These are phyloP conservation scores for Xylariaceae sp. DNA, from an alignment of 2,329 filamentous ascomycete genomes.

Conservation along the genomic window DNA sequence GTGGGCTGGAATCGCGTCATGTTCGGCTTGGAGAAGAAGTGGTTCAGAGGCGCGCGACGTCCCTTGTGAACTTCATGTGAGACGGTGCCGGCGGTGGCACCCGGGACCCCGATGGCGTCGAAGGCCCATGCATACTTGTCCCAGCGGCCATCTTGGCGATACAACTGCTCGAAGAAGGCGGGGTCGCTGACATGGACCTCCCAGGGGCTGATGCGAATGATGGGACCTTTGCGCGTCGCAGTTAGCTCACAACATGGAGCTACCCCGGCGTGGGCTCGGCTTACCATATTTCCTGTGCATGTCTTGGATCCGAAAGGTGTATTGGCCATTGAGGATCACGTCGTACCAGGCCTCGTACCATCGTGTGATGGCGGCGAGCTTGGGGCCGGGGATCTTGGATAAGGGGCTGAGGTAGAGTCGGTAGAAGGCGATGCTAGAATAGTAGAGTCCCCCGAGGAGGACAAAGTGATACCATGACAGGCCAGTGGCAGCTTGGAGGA, in stretches of 20 bases:
- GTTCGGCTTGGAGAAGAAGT: conserved; percentile 4
- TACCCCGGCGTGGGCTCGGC: neutral
- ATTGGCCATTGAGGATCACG: neutral
- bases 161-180: conserved; percentile 2
- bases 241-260: neutral
- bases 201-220: conserved; percentile 2
- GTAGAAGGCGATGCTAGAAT: neutral
- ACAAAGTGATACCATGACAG: too few relatives aligned
- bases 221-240: neutral
- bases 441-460: too few relatives aligned
- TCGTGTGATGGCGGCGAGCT: neutral
- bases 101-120: neutral
- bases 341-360: neutral
- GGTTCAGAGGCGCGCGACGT: conserved; percentile 1
- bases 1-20: neutral
- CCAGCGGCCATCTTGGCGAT: conserved; percentile 1
- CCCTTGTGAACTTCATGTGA: conserved; percentile 1
- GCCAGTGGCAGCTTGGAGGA: too few relatives aligned
- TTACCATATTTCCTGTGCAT: neutral
- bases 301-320: neutral
- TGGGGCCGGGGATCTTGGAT: neutral
- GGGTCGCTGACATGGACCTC: conserved; percentile 3
- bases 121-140: conserved; percentile 3
- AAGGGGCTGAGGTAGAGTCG: neutral
- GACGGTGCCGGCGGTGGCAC: neutral